A percentile compares a stretch with the other conserved stretches of the same genome.
These are phyloP conservation scores for Copromyces sp. DNA, from an alignment of 495 filamentous ascomycete species.

Conservation along the genomic window DNA sequence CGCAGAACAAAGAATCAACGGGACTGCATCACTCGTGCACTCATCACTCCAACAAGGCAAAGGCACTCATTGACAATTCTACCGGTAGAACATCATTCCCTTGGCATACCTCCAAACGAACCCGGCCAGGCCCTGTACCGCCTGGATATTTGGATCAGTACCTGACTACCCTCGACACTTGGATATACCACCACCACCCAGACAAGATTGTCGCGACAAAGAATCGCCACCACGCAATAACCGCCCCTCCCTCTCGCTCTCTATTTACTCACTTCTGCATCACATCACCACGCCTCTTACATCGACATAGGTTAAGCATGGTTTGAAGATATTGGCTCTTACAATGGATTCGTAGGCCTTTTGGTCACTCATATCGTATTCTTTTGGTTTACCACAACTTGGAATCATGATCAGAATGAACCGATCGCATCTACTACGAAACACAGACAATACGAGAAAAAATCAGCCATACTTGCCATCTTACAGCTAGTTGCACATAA, in stretches of 20 bases:
- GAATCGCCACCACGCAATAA: background rate
- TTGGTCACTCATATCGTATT: background rate
- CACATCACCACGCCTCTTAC: background rate
- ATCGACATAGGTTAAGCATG: constrained; percentile 10
- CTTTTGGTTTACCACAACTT: background rate
- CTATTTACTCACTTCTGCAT: background rate
- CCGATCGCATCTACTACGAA: constrained; percentile 4
- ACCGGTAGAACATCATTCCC: background rate
- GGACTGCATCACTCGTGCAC: background rate
- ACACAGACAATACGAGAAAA: constrained; percentile 1
- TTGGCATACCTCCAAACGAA: background rate
- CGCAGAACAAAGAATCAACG: background rate
- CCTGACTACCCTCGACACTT: background rate
- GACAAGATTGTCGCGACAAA: background rate
- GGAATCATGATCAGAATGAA: constrained; percentile 17
- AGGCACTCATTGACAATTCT: background rate
- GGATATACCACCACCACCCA: background rate
- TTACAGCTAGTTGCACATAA: background rate
- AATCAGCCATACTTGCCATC: background rate
- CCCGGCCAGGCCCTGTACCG: background rate
- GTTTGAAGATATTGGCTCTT: constrained; percentile 8
- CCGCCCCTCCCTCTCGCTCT: background rate
- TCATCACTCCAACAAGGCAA: background rate
- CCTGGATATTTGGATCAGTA: background rate
- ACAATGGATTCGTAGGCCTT: constrained; percentile 5